Base-by-base conservation (phyloP, 106 monocot genomes). In the Agapanthus africanus region DNA sequence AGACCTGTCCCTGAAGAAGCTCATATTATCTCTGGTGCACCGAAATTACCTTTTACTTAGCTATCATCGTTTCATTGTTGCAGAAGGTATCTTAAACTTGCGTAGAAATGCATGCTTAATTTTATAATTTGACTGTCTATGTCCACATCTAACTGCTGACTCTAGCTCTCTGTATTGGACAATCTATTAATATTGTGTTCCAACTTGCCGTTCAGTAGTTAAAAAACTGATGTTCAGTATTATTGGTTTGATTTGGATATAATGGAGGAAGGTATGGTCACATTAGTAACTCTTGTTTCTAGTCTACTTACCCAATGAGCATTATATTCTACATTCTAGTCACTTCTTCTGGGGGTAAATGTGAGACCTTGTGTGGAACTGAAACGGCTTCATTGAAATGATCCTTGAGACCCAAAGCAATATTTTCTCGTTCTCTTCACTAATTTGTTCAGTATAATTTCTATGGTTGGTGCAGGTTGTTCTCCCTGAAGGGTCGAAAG, bases 401-500 rank as follows among this genome's bases (percentile, higher is more conserved):
- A 54, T 54, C 54, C 25, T 54, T 54, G 54, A 54, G 0, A 54
- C 22, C 6, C 54, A 54, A 35, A 10, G 41, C 11, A 41, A 26
- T 27, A 14, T 66, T 26, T 28, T 11, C 38, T 21, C 30, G 18
- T 19, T 19, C 6, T 35, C 35, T 42, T 14, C 4, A 6, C 25
- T 54, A 54, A 15, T 37, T 56, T 54, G 36, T 2, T 37, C 7
- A 56, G 21, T 25, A 56, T 44, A 26, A 19, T 65, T 62, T 35
- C 35, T 61, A 21, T 59, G 67, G 31, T 69, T n/a, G 13, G 34
- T 77, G 61, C 82, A 99, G 97, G 87, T 99, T 72, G 84, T 99
- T 70, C 80, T 99, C 66, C 97, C 97, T 59, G 92, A 99, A 84
- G 97, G 97, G 25, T 99, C 97, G 15, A 83, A 92, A 60, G 89